Conservation (phyloP, 1,284 basidiomycete species). For the Afroboletus lepidellus region DNA sequence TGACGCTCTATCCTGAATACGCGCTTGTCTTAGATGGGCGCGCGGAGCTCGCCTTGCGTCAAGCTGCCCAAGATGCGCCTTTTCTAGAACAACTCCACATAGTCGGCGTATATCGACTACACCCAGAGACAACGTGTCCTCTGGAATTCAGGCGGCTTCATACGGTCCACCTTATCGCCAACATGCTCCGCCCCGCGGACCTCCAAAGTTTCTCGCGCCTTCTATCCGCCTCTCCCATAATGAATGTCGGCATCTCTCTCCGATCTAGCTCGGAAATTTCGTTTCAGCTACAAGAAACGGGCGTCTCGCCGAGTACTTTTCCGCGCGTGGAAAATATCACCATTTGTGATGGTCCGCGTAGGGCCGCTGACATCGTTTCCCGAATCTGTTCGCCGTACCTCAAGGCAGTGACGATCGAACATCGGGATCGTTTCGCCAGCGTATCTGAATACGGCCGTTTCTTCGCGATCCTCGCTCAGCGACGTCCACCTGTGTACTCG, state of each 20-base stretch:
- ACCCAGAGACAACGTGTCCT: not conserved
- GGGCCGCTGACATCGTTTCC: conserved; percentile 12
- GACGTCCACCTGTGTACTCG: conserved; percentile 1
- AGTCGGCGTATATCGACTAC: conserved; percentile 4
- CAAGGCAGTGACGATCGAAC: conserved; percentile 7
- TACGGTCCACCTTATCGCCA: conserved; percentile 9
- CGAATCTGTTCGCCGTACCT: conserved; percentile 12
- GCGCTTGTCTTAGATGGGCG: conserved; percentile 5
- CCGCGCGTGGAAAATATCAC: conserved; percentile 4
- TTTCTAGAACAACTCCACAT: conserved; percentile 13
- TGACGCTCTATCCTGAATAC: conserved; percentile 15
- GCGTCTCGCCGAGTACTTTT: not conserved
- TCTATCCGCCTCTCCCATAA: conserved; percentile 10
- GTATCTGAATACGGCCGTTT: conserved; percentile 4
- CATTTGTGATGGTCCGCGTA: conserved; percentile 8
- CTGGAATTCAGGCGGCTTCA: conserved; percentile 12
- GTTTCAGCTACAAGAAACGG: not conserved
- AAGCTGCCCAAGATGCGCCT: conserved; percentile 13
- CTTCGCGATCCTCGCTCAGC: conserved; percentile 9
- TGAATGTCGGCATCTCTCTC: conserved; percentile 4
- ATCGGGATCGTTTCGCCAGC: conserved; percentile 4
- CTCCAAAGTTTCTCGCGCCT: conserved; percentile 11
- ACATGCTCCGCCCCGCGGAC: conserved; percentile 10
- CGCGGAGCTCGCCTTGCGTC: conserved; percentile 15
- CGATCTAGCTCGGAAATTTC: conserved; percentile 3